A percentile compares a stretch with the other conserved stretches of the same genome.
These are phyloP conservation scores for Scolecobasidium constrictum DNA, from an alignment of 2,329 filamentous ascomycete species.

Conservation along the genomic window DNA sequence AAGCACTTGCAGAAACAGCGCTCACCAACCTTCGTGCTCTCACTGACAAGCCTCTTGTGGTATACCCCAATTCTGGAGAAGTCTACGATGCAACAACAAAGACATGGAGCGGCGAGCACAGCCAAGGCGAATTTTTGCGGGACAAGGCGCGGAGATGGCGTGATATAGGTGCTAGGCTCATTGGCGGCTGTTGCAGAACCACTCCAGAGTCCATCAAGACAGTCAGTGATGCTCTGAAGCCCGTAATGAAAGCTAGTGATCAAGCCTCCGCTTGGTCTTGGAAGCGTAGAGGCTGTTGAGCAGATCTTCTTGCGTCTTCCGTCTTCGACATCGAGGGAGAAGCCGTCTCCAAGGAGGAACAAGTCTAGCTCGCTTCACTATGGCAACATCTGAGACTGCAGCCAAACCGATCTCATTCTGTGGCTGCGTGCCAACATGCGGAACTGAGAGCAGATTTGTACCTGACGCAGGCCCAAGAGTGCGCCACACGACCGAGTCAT, in stretches of 20 bases:
- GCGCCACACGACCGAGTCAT: no score
- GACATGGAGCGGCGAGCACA: slow-evolving; percentile 21
- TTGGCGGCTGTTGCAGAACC: slow-evolving; percentile 38
- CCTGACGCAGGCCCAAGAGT: no score
- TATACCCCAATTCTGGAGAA: slow-evolving; percentile 39
- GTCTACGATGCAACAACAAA: slow-evolving; percentile 31
- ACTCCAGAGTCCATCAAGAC: slow-evolving; percentile 29
- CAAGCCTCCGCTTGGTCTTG: no score
- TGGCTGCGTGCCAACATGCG: no score
- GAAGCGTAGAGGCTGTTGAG: no score
- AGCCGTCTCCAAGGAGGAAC: no score
- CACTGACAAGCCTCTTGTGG: slow-evolving; percentile 24
- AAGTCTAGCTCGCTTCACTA: no score
- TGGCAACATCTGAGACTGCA: no score
- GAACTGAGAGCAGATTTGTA: no score
- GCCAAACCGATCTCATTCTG: no score
- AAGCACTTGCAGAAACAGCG: slow-evolving; percentile 22
- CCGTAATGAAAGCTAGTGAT: neutral
- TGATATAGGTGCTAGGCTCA: slow-evolving; percentile 27
- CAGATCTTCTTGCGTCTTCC: no score
- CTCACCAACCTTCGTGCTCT: slow-evolving; percentile 20
- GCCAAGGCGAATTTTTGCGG: slow-evolving; percentile 16
- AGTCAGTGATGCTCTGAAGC: slow-evolving; percentile 18
- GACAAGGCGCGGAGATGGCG: slow-evolving; percentile 22
- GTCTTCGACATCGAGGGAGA: no score